Evolutionary conservation across 371 early-diverging fungal genomes (phyloP), one percentile per base, ranked within the genome.

Genomic region (Mucor velutinosus): DNA sequence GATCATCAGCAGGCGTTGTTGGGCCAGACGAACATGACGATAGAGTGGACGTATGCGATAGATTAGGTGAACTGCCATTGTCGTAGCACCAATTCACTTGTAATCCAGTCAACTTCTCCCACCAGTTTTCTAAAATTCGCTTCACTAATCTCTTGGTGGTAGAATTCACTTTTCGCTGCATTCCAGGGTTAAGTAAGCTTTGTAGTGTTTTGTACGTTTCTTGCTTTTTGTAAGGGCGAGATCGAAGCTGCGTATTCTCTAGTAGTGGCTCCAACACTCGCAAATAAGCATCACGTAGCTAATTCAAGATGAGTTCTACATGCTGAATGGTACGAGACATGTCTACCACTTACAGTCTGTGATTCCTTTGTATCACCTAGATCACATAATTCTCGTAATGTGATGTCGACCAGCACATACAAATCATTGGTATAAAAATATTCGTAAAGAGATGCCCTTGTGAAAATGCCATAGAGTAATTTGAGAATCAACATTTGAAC

Each of bases 341-440:
- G 37, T 41, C 14, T 41, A 17, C n/a, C 8, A 65, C 78, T 79
- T 77, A 79, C 81, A 19, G 76, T 70, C 65, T 77, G 81, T 45
- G 76, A 78, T 72, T 87, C 90, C 37, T 86, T 84, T 43, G 90
- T 90, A 12, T 90, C 92, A 6, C 90, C 88, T 10, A 93, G 75
- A 59, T 91, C 83, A 76, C 90, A 86, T 11, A 92, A 78, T 74
- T 94, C 94, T 58, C 95, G 83, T 10, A 95, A 75, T 1, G 92
- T 83, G 25, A 95, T 90, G 70, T 96, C 96, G 4, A 94, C 84
- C 27, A 95, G 82, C 6, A 96, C 94, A 41, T 84, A 84, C 19
- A 95, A 78, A 74, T 96, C 96, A 66, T 96, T 96, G 32, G 95
- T 94, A 73, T 95, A 96, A 78, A 94, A 90, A 64, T 93, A 88